phyloP scores from a whole-genome alignment of 225 moss, liverwort and hornwort genomes.

The Polytrichum commune region DNA sequence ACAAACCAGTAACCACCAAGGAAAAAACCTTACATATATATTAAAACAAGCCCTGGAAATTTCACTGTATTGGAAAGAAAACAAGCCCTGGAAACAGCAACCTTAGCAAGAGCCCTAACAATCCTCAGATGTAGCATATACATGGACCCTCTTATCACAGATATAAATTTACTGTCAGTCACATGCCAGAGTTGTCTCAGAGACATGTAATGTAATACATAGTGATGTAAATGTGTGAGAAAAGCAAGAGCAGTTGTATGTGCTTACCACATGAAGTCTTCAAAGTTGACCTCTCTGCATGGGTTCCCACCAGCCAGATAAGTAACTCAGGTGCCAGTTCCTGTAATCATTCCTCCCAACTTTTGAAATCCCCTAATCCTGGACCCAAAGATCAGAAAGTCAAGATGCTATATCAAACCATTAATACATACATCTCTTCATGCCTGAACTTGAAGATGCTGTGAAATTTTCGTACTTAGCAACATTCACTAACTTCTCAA shows the following conservation, averaged over 20 bases:
- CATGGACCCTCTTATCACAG: too few relatives aligned
- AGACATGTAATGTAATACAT: too few relatives aligned
- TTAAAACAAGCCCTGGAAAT: slow-evolving; percentile 1
- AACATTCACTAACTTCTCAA: too few relatives aligned
- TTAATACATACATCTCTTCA: neutral
- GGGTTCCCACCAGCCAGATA: slow-evolving; percentile 37
- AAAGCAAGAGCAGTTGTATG: neutral
- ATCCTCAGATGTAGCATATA: too few relatives aligned
- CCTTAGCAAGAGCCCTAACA: too few relatives aligned
- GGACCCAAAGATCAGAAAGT: slow-evolving; percentile 19
- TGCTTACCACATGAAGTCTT: slow-evolving; percentile 86
- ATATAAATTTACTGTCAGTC: too few relatives aligned
- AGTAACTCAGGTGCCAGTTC: slow-evolving; percentile 31
- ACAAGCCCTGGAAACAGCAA: slow-evolving; percentile 13
- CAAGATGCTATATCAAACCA: slow-evolving; percentile 10
- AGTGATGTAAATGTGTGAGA: too few relatives aligned
- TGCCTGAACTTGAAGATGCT: too few relatives aligned
- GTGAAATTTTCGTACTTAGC: too few relatives aligned
- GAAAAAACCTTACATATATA: too few relatives aligned
- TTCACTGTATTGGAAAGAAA: neutral
- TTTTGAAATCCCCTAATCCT: slow-evolving; percentile 23
- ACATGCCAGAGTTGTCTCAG: too few relatives aligned
- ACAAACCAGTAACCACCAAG: too few relatives aligned
- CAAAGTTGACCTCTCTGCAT: slow-evolving; percentile 86
- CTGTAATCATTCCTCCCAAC: slow-evolving; percentile 22